Conservation (phyloP, 176 grass and related monocot genomes). For the Rhynchospora breviuscula region DNA sequence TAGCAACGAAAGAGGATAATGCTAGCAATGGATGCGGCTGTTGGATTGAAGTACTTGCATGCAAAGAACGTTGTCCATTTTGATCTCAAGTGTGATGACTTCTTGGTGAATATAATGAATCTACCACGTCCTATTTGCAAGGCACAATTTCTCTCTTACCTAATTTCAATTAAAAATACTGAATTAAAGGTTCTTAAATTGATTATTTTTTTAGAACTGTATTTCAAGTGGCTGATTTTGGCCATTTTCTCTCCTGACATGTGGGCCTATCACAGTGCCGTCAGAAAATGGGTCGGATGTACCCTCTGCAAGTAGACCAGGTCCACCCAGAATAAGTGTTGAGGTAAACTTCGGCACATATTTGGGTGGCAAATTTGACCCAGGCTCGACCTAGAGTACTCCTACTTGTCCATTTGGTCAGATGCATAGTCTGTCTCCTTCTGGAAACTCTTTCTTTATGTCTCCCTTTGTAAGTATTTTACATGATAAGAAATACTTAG, state of each 20-base stretch:
- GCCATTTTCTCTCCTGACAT: slow-evolving; percentile 30
- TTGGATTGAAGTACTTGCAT: no score
- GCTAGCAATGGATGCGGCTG: no score
- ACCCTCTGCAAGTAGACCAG: slow-evolving; percentile 41
- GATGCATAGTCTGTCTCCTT: slow-evolving; percentile 63
- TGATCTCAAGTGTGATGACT: no score
- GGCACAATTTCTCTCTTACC: neutral
- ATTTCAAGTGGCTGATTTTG: slow-evolving; percentile 75
- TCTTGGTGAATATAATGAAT: no score
- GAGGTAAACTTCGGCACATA: slow-evolving; percentile 80
- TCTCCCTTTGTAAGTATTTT: slow-evolving; percentile 49
- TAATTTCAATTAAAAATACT: neutral
- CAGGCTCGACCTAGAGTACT: slow-evolving; percentile 61
- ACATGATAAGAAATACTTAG: neutral
- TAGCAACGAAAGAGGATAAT: no score
- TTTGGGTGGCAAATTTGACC: slow-evolving; percentile 63
- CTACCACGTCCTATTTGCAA: no score
- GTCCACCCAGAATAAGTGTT: slow-evolving; percentile 42
- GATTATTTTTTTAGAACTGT: neutral
- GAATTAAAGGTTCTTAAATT: neutral
- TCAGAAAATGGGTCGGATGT: slow-evolving; percentile 51
- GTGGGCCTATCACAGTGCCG: slow-evolving; percentile 34
- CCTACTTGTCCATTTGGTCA: slow-evolving; percentile 47
- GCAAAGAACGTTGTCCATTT: no score
- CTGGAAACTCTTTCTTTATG: slow-evolving; percentile 38